Evolutionary conservation across 2,329 filamentous ascomycete genomes (phyloP).

Genomic region (Xylariaceae sp.): DNA sequence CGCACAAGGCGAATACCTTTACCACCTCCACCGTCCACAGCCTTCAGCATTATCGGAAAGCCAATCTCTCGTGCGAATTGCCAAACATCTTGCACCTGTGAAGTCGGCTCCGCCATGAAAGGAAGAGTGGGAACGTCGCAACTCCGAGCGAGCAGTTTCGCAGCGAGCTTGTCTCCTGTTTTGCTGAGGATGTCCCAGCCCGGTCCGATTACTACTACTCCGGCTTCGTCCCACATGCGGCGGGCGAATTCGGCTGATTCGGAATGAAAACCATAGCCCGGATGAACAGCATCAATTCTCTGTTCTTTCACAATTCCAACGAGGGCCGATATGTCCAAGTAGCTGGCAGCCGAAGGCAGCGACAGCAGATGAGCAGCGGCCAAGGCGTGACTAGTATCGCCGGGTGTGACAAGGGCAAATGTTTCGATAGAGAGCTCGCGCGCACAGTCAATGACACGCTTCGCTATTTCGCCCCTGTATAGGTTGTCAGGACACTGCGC

Average conservation of each 20-base stretch:
- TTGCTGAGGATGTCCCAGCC: slow-evolving; percentile 57
- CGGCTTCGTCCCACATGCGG: slow-evolving; percentile 50
- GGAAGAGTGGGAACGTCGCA: slow-evolving; percentile 52
- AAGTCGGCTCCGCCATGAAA: slow-evolving; percentile 34
- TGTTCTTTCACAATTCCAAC: slow-evolving; percentile 44
- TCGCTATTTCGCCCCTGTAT: slow-evolving; percentile 25
- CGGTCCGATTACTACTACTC: slow-evolving; percentile 64
- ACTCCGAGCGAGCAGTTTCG: slow-evolving; percentile 44
- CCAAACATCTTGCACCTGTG: slow-evolving; percentile 56
- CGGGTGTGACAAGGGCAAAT: slow-evolving; percentile 18
- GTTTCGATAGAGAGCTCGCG: slow-evolving; percentile 26
- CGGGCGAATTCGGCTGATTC: slow-evolving; percentile 67
- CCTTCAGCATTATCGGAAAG: slow-evolving; percentile 60
- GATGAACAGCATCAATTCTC: slow-evolving; percentile 56
- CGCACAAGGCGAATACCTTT: slow-evolving; percentile 63
- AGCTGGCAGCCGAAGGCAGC: slow-evolving; percentile 15
- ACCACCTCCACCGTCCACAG: slow-evolving; percentile 68
- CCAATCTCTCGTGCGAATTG: slow-evolving; percentile 47
- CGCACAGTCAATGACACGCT: slow-evolving; percentile 23
- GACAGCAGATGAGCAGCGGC: slow-evolving; percentile 16
- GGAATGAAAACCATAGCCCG: slow-evolving; percentile 69
- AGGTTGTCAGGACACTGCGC: background rate
- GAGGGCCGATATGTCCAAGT: slow-evolving; percentile 16
- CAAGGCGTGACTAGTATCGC: slow-evolving; percentile 17
- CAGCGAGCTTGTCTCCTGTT: slow-evolving; percentile 32